phyloP scores from a whole-genome alignment of 169 alveolate species.

The Plasmodium knowlesi region DNA sequence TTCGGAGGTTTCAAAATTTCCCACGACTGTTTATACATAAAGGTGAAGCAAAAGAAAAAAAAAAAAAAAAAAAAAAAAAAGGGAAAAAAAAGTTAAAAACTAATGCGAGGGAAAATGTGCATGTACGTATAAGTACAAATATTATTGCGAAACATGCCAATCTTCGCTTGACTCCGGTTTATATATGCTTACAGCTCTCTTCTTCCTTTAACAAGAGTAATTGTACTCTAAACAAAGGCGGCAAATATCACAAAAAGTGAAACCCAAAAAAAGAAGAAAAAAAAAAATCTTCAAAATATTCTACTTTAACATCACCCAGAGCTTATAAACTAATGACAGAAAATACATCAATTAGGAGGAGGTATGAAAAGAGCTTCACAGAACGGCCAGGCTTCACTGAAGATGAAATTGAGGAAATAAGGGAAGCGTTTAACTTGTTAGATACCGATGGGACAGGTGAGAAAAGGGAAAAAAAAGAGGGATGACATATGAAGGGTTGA shows the following conservation, averaged over 20 bases:
- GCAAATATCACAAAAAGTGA: not conserved
- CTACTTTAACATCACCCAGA: not conserved
- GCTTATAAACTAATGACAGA: constrained; percentile 52
- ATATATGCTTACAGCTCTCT: not conserved
- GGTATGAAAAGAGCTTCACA: constrained; percentile 64
- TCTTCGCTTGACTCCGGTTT: not conserved
- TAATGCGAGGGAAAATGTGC: not conserved
- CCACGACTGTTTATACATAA: not conserved
- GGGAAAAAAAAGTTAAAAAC: not conserved
- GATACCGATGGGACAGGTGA: constrained; percentile 98
- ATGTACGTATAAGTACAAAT: not conserved
- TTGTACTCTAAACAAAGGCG: not conserved
- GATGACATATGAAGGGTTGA: not conserved
- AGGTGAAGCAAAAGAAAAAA: not conserved
- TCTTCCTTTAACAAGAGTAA: not conserved
- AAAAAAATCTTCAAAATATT: not conserved
- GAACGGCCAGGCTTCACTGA: constrained; percentile 88
- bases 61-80: not conserved
- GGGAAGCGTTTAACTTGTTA: constrained; percentile 98
- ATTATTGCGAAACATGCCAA: not conserved
- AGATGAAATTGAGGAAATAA: constrained; percentile 98
- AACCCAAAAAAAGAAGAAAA: not conserved
- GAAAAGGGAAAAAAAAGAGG: not conserved
- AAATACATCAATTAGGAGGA: constrained; percentile 62
- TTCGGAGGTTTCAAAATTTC: not conserved